Conservation (phyloP, 352 stramenopile genomes). For the Phytopythium sindhum region DNA sequence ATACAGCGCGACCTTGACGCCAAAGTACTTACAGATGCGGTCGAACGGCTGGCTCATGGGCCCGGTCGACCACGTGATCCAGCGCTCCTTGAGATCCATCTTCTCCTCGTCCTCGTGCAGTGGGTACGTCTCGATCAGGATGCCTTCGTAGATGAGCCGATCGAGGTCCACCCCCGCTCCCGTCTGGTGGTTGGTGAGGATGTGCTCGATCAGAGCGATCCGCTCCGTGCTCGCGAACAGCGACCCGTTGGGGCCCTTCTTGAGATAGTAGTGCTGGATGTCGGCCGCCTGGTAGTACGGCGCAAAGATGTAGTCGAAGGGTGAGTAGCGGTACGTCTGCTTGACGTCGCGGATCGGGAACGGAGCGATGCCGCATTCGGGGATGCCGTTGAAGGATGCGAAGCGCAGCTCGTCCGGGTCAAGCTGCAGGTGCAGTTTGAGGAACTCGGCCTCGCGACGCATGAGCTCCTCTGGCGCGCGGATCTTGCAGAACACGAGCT, state of each 20-base stretch:
- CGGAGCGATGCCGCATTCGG: constrained; percentile 65
- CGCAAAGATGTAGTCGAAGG: constrained; percentile 85
- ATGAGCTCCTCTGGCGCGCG: constrained; percentile 71
- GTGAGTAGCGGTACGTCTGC: constrained; percentile 66
- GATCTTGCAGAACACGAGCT: constrained; percentile 84
- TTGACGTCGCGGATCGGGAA: constrained; percentile 83
- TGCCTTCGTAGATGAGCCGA: constrained; percentile 66
- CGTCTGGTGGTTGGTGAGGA: constrained; percentile 73
- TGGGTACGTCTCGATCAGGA: constrained; percentile 77
- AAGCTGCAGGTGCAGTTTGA: constrained; percentile 75
- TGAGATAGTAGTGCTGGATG: constrained; percentile 63
- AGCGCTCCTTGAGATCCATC: constrained; percentile 49
- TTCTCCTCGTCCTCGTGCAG: constrained; percentile 74
- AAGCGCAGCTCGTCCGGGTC: constrained; percentile 54
- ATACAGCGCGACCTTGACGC: constrained; percentile 95
- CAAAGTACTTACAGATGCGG: constrained; percentile 82
- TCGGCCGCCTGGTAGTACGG: constrained; percentile 72
- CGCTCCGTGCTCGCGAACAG: constrained; percentile 77
- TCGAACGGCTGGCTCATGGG: constrained; percentile 82
- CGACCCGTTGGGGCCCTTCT: constrained; percentile 54
- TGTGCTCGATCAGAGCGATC: constrained; percentile 78
- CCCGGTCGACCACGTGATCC: constrained; percentile 66
- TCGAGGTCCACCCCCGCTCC: constrained; percentile 71
- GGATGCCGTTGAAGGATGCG: constrained; percentile 68
- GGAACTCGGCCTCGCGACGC: constrained; percentile 59